Conservation (phyloP, 2,329 filamentous ascomycete species). For the Arthroderma sp. region DNA sequence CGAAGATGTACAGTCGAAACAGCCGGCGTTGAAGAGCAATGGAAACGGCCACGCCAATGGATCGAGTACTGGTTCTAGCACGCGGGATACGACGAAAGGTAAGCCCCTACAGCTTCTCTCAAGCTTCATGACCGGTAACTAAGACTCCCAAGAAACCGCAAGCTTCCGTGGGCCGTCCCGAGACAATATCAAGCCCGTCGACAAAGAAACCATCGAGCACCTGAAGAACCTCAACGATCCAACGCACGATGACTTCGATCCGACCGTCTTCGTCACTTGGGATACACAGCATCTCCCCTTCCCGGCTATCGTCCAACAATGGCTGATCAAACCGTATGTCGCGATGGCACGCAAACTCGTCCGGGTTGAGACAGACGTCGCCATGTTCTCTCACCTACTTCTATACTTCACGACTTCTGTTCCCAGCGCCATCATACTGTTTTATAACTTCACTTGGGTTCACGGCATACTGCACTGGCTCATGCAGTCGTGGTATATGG, state of each 20-base stretch:
- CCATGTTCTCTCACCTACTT: constrained; percentile 65
- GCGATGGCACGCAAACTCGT: constrained; percentile 45
- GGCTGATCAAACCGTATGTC: constrained; percentile 50
- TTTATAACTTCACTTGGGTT: constrained; percentile 52
- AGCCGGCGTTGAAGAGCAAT: neutral
- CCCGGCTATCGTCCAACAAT: constrained; percentile 33
- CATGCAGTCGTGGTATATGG: constrained; percentile 57
- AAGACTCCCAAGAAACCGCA: neutral
- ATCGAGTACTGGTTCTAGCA: neutral
- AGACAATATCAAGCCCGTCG: constrained; percentile 7
- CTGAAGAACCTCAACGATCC: constrained; percentile 42
- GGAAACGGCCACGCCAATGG: neutral
- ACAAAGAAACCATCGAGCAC: constrained; percentile 29
- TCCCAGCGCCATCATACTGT: constrained; percentile 56
- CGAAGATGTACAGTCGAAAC: neutral
- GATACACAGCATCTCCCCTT: constrained; percentile 38
- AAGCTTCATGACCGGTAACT: neutral
- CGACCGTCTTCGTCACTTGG: constrained; percentile 44
- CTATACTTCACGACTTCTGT: constrained; percentile 59
- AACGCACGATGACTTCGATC: constrained; percentile 38
- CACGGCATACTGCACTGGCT: constrained; percentile 55
- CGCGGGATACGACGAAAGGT: neutral
- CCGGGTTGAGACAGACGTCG: constrained; percentile 57
- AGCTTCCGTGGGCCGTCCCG: neutral
- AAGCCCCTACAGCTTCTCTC: neutral